Percentiles rank a stretch among this genome's conserved stretches.
Conservation (phyloP, 2,329 filamentous ascomycete genomes). For the Monilinia laxa region DNA sequence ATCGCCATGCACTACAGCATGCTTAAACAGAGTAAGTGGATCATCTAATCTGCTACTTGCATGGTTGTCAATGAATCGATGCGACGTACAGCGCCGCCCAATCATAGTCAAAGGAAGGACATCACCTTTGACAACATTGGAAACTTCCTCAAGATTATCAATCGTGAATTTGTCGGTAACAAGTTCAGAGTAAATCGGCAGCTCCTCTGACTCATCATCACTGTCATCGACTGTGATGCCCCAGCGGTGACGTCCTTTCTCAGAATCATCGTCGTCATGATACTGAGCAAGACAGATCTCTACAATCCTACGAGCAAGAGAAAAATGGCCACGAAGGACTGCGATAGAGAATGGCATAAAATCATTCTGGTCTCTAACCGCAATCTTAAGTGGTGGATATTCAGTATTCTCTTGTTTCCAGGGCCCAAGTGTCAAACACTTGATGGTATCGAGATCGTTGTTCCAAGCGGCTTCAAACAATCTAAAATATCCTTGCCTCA, state of each 20-base stretch:
- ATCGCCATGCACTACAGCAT: constrained; percentile 34
- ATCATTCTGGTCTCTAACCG: constrained; percentile 51
- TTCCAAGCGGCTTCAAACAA: constrained; percentile 74
- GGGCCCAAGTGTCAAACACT: constrained; percentile 58
- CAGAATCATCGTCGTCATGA: constrained; percentile 46
- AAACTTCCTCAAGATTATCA: constrained; percentile 70
- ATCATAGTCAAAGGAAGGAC: constrained; percentile 57
- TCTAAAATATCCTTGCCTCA: constrained; percentile 59
- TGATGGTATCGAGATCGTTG: constrained; percentile 66
- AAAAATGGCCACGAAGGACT: constrained; percentile 62
- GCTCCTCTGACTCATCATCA: constrained; percentile 37
- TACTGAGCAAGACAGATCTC: constrained; percentile 72
- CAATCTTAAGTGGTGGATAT: constrained; percentile 62
- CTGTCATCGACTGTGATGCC: constrained; percentile 49
- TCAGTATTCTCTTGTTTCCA: constrained; percentile 53
- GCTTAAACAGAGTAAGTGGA: constrained; percentile 17
- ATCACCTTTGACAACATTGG: constrained; percentile 65
- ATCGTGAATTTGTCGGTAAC: constrained; percentile 70
- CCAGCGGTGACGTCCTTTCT: constrained; percentile 37
- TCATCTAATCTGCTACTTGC: constrained; percentile 4
- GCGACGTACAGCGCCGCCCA: constrained; percentile 42
- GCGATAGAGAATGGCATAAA: constrained; percentile 65
- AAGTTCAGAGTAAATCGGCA: constrained; percentile 53
- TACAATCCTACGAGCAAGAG: constrained; percentile 64
- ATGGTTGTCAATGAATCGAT: constrained; percentile 35